Base-by-base conservation (phyloP, 352 stramenopile genomes). In the Globisporangium canariense region DNA sequence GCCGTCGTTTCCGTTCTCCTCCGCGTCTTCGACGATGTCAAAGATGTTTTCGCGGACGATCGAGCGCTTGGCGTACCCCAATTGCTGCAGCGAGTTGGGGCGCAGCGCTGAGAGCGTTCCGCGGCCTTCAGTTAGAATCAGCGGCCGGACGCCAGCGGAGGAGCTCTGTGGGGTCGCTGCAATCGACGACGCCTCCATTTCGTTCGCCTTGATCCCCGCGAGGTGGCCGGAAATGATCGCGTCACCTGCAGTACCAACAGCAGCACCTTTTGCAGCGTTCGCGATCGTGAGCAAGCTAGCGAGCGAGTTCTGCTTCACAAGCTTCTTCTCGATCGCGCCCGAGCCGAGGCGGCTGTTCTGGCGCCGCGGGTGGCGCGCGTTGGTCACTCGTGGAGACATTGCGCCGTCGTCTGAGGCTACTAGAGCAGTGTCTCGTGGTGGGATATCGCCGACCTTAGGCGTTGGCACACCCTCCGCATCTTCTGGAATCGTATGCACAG, bases 1-100 rank as follows among this genome's bases (percentile, higher is more conserved):
- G 13, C 67, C 58, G 2, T 71, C 65, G 13, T 75, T 63, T 10
- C 63, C 65, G 6, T 77, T 76, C 5, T 69, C 70, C 20, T 88
- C 77, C 8, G 81, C 75, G 50, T 91, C 81, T 59, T 91, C 81
- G 2, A 92, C 79, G 47, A 90, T 89, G 51, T 90, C 81, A 64
- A 92, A 90, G 13, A 90, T 89, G 59, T 92, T 89, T 30, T 90
- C 81, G 25, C 77, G 68, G 25, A 88, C 72, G 28, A 87, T 69
- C 0, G 81, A 85, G 18, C 73, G 66, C 25, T 79, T 74, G 0
- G 65, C 67, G 1, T 68, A 65, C 4, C 65, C 30, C 6, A 79
- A 46, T 18, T 79, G 65, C 14, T 65, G 74, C 32, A 85, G 41
- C 16, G 70, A 81, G 60, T 76, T 72, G 25, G 66, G 58, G 40